Evolutionary conservation across 1,284 basidiomycete species (phyloP).

Genomic region (Tranzscheliella williamsii): DNA sequence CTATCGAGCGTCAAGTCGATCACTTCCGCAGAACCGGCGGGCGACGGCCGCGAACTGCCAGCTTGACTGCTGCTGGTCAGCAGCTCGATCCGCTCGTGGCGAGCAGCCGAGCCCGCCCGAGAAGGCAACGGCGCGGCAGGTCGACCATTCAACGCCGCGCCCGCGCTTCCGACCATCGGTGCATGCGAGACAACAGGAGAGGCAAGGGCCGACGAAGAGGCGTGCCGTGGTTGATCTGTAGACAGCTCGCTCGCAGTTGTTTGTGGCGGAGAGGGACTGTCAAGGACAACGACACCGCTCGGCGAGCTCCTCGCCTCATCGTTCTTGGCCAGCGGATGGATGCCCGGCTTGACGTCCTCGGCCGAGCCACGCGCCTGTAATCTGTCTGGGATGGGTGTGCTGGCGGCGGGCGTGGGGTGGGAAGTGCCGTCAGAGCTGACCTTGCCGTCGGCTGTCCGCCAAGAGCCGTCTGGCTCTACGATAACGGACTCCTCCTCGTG

Average conservation of each 20-base stretch:
- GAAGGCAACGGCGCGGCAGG: not conserved
- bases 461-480: slow-evolving; percentile 89
- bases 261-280: slow-evolving; percentile 25
- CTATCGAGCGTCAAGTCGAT: slow-evolving; percentile 43
- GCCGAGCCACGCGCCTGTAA: not conserved
- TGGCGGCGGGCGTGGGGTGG: slow-evolving; percentile 8
- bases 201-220: slow-evolving; percentile 1
- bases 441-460: slow-evolving; percentile 88
- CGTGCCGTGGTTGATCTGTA: not conserved
- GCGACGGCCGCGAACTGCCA: slow-evolving; percentile 10
- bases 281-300: slow-evolving; percentile 23
- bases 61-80: slow-evolving; percentile 17
- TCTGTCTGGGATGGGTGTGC: slow-evolving; percentile 6
- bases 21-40: slow-evolving; percentile 10
- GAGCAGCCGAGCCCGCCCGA: not conserved
- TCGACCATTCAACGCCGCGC: no score
- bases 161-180: no score
- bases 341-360: slow-evolving; percentile 13
- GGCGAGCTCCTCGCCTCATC: not conserved
- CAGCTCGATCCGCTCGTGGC: not conserved
- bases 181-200: not conserved
- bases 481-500: slow-evolving; percentile 86
- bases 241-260: not conserved
- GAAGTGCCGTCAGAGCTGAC: slow-evolving; percentile 61
- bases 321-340: slow-evolving; percentile 1